These are phyloP conservation scores for Gnomoniopsis smithogilvyi DNA, from an alignment of 2,329 filamentous ascomycete genomes.

Conservation along the genomic window DNA sequence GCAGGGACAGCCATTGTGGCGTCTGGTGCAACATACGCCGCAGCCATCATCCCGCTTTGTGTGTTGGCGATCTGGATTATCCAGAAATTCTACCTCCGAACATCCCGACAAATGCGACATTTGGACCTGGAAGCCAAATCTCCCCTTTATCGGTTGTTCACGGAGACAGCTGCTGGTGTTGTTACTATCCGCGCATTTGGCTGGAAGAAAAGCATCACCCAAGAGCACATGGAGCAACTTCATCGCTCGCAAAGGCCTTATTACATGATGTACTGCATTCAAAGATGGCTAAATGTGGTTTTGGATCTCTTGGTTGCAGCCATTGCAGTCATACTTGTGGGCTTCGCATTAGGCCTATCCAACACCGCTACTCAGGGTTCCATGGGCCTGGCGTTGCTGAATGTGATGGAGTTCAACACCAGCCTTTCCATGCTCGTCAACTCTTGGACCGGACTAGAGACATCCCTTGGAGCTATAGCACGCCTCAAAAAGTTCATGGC, in stretches of 20 bases:
- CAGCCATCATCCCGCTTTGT: constrained; percentile 27
- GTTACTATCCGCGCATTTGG: constrained; percentile 45
- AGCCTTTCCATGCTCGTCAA: constrained; percentile 21
- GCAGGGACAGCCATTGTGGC: constrained; percentile 25
- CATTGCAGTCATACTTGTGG: neutral
- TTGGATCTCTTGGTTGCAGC: neutral
- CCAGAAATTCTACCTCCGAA: constrained; percentile 38
- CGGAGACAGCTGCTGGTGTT: constrained; percentile 45
- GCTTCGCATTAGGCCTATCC: neutral
- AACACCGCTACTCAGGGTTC: neutral
- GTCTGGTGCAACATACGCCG: no score
- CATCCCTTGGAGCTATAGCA: neutral
- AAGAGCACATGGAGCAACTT: neutral
- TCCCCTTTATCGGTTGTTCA: constrained; percentile 37
- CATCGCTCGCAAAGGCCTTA: neutral
- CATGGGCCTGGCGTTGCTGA: neutral
- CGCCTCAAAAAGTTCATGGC: neutral
- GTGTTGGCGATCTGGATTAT: constrained; percentile 25
- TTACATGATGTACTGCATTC: neutral
- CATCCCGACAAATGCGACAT: constrained; percentile 39
- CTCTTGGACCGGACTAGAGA: neutral
- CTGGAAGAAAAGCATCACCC: constrained; percentile 28
- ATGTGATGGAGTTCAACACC: neutral
- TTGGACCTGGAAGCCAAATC: constrained; percentile 40
- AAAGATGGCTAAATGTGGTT: neutral